Base-by-base conservation (phyloP, 768 basidiomycete genomes). In the Pulveroboletus sp. region DNA sequence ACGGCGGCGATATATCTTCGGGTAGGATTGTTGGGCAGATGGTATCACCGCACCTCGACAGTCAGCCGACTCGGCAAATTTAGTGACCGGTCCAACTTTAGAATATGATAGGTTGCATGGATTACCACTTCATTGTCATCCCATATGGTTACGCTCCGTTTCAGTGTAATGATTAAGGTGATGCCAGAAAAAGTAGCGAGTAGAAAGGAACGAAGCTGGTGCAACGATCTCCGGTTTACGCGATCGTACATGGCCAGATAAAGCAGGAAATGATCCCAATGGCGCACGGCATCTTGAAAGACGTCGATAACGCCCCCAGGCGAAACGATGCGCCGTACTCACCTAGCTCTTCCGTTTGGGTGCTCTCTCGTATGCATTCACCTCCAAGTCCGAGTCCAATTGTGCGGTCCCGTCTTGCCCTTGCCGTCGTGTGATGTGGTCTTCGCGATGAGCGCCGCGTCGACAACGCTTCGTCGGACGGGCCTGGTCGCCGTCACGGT, bases 311-410 rank as follows among this genome's bases (percentile, higher is more conserved):
- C 27, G 13, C n/a, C 19, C 20, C 26, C 26, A 2, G 6, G 29
- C 1, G 17, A 6, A 44, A 4, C 6, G 27, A 14, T 5, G 13
- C 34, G 6, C 9, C 19, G n/a, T 9, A 35, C 53, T 32, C n/a
- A 43, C 59, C 47, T 51, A 59, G 19, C 29, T 31, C 29, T 49
- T 60, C 42, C 49, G 46, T 61, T 72, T 56, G 42, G 65, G 39
- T 63, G 70, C 54, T 24, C 57, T 68, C 60, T 82, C 81, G 53
- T 82, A 82, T 0, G 78, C 78, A 58, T 82, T 82, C 20, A 63
- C 62, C 31, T 73, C 68, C 17, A 63, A 47, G 16, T 52, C 58
- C 16, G 57, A 54, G 10, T 48, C 55, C 27, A 48, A 30, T 12
- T 68, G 61, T 11, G 65, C 38, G 19, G 41, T 45, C 5, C 44